A percentile compares a stretch with the other conserved stretches of the same genome.
These are phyloP conservation scores for Sindora glabra DNA, from an alignment of 306 rosid genomes.

Conservation along the genomic window DNA sequence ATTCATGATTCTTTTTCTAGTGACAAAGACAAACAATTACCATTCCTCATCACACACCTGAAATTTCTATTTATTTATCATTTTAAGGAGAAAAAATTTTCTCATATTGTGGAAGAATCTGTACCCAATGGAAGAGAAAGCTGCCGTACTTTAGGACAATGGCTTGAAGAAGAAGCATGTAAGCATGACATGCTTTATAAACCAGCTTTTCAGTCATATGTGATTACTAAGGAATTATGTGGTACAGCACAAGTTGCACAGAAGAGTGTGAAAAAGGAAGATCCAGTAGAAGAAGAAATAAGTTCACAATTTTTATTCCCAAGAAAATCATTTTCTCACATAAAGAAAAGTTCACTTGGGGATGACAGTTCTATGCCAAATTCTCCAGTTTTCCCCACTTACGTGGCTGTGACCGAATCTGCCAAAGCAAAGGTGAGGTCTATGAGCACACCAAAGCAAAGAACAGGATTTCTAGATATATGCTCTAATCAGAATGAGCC, in stretches of 20 bases:
- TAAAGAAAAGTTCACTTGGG: constrained; percentile 24
- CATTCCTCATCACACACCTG: background rate
- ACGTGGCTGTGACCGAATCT: constrained; percentile 52
- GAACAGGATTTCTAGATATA: constrained; percentile 35
- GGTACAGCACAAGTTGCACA: constrained; percentile 13
- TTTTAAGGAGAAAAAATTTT: constrained; percentile 51
- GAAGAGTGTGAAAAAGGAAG: constrained; percentile 18
- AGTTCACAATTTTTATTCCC: constrained; percentile 27
- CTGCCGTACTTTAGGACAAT: constrained; percentile 30
- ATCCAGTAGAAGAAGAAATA: constrained; percentile 17
- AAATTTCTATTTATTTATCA: background rate
- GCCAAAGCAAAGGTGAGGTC: constrained; percentile 59
- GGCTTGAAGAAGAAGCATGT: constrained; percentile 30
- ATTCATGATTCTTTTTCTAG: background rate
- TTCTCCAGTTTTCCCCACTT: constrained; percentile 48
- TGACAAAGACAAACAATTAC: background rate
- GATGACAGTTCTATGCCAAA: constrained; percentile 34
- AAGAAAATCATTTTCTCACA: constrained; percentile 51
- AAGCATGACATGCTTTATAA: constrained; percentile 16
- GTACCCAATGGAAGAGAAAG: constrained; percentile 19
- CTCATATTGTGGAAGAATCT: constrained; percentile 34
- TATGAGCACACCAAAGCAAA: constrained; percentile 59
- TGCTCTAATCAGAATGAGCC: constrained; percentile 18
- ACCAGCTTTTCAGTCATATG: constrained; percentile 15
- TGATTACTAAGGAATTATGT: constrained; percentile 10